Conservation (phyloP, 208 protist genomes). For the Trypanosoma theileri region DNA sequence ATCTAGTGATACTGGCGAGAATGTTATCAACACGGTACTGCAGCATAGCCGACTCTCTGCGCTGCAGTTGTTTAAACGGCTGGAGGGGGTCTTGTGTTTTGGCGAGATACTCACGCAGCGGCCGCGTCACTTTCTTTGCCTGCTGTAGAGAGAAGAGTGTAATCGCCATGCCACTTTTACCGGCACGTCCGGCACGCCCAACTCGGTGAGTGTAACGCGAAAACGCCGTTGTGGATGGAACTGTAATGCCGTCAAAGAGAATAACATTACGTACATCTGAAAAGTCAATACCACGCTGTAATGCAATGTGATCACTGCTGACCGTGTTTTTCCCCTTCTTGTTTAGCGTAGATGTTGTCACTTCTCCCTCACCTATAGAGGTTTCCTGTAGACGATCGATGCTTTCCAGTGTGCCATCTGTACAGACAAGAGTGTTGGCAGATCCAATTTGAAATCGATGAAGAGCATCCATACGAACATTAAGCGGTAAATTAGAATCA, state of each 20-base stretch:
- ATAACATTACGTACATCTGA: constrained; percentile 94
- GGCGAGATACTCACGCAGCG: constrained; percentile 62
- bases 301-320: constrained; percentile 39
- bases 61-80: constrained; percentile 80
- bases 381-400: constrained; percentile 61
- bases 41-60: constrained; percentile 71
- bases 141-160: constrained; percentile 83
- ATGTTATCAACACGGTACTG: constrained; percentile 87
- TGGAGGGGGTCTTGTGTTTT: constrained; percentile 44
- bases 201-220: constrained; percentile 96
- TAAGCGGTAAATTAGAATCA: constrained; percentile 95
- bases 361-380: constrained; percentile 10
- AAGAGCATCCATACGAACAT: constrained; percentile 94
- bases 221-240: constrained; percentile 68
- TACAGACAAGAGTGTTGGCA: constrained; percentile 96
- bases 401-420: constrained; percentile 90
- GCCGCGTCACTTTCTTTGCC: constrained; percentile 50
- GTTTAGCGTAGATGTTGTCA: constrained; percentile 7
- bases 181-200: constrained; percentile 92
- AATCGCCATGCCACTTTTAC: constrained; percentile 88
- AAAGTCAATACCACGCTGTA: constrained; percentile 97
- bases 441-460: constrained; percentile 94
- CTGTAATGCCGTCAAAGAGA: constrained; percentile 95
- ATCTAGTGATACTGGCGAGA: constrained; percentile 71
- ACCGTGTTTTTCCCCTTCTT: constrained; percentile 4